These are phyloP conservation scores for Rubroshorea leprosula DNA, from an alignment of 345 rosid species.

Conservation along the genomic window DNA sequence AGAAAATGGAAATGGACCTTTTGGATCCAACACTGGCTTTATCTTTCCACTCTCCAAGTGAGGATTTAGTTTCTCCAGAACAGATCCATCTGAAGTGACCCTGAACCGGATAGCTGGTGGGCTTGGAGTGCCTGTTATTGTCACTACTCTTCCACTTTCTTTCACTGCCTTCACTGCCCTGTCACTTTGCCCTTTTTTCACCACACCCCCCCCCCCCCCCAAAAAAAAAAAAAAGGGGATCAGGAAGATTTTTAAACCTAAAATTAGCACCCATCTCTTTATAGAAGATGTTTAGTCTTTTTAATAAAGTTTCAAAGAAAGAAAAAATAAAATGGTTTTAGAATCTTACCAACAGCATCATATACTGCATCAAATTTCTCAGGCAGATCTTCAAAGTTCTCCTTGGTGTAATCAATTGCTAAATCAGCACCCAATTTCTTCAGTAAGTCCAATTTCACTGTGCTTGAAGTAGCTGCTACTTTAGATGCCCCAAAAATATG, in stretches of 20 bases:
- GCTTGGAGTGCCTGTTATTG: conserved; percentile 55
- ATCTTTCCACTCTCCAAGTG: conserved; percentile 74
- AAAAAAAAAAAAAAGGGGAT: no score
- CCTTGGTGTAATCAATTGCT: conserved; percentile 77
- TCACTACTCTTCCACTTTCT: conserved; percentile 85
- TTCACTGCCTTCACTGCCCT: conserved; percentile 73
- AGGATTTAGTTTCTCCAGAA: conserved; percentile 61
- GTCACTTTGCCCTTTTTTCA: conserved; percentile 77
- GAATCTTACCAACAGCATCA: not conserved
- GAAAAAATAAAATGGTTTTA: no score
- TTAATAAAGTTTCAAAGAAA: no score
- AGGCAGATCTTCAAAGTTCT: conserved; percentile 67
- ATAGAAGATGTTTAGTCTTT: no score
- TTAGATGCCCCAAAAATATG: conserved; percentile 82
- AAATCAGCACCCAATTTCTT: conserved; percentile 79
- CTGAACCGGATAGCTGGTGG: conserved; percentile 81
- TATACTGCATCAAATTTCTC: conserved; percentile 48
- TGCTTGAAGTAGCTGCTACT: conserved; percentile 77
- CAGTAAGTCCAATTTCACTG: conserved; percentile 61
- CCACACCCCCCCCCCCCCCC: no score
- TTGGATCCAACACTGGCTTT: conserved; percentile 75
- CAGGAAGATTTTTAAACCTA: no score
- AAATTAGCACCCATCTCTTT: no score
- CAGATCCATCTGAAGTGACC: conserved; percentile 64
- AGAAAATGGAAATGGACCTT: conserved; percentile 65